Base-by-base conservation (phyloP, 179 eudicot genomes). In the Beta corolliflora region DNA sequence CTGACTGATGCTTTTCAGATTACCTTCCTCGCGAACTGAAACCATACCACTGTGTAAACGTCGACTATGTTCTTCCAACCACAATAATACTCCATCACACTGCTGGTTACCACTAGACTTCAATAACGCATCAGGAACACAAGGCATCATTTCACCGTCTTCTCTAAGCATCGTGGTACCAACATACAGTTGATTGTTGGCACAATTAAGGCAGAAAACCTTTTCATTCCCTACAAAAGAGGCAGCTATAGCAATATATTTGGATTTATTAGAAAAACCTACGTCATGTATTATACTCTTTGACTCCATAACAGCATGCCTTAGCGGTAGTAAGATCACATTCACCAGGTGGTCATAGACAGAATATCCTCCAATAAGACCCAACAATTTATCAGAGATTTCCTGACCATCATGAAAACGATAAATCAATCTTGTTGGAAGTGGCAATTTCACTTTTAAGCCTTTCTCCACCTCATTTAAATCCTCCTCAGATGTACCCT, bases 361-460 rank as follows among this genome's bases (percentile, higher is more conserved):
- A 23, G 86, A 79, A 86, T 94, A 96, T 56, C 99, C 98, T 81
- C 99, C 98, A 63, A 96, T 93, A 45, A 94, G 91, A 73, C 99
- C 99, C 76, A 85, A 80, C 25, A 88, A 71, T 52, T 83, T 79
- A 52, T 77, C 83, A 11, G 71, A 81, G 48, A 79, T 10, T 8
- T 92, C 92, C 81, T 96, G 99, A 81, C 99, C 99, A 89, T 94
- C 90, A 70, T 92, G 96, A 65, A 96, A 80, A 0, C 98, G 93
- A 83, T 96, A 94, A 71, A 96, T 75, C 79, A 96, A 82, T 84
- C 98, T 89, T 58, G 97, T 89, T 3, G 97, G 88, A 82, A 87
- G 87, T 79, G 99, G 99, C 70, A 96, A 81, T 79, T 91, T 92
- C 31, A 96, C 82, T 81, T 89, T 83, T 89, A 94, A 83, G 69